phyloP scores from a whole-genome alignment of 176 grass and related monocot species.

The Triticum urartu region DNA sequence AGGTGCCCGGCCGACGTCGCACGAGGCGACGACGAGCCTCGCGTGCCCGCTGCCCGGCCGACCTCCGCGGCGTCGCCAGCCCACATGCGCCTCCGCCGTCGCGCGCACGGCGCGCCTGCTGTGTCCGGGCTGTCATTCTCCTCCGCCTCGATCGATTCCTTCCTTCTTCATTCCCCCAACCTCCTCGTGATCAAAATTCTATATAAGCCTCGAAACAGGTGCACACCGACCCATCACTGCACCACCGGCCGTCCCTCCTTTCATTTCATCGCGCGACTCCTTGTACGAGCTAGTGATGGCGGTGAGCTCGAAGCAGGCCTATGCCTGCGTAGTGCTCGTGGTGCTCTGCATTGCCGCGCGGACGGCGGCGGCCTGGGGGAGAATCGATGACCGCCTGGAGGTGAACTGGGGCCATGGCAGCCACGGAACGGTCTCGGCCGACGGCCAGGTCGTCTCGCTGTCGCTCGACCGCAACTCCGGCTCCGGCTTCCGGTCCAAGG shows the following conservation, averaged over 20 bases:
- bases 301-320: background rate
- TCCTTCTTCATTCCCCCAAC: background rate
- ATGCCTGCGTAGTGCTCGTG: background rate
- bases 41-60: background rate
- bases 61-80: conserved; percentile 33
- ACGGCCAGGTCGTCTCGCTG: conserved; percentile 39
- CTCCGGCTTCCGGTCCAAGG: conserved; percentile 67
- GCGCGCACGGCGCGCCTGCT: background rate
- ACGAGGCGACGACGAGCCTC: too few relatives aligned
- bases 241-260: background rate
- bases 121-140: background rate
- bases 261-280: background rate
- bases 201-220: conserved; percentile 36
- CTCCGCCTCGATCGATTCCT: conserved; percentile 10
- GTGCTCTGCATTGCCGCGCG: conserved; percentile 4
- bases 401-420: conserved; percentile 47
- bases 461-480: conserved; percentile 49
- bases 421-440: conserved; percentile 25
- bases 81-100: conserved; percentile 16
- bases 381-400: conserved; percentile 40
- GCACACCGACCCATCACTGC: background rate
- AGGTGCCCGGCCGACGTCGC: too few relatives aligned
- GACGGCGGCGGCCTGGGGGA: background rate
- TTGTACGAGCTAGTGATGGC: background rate
- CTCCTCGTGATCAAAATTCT: background rate